A percentile compares a stretch with the other conserved stretches of the same genome.
Conservation (phyloP, 1,284 basidiomycete genomes). For the Xanthoconium separans region DNA sequence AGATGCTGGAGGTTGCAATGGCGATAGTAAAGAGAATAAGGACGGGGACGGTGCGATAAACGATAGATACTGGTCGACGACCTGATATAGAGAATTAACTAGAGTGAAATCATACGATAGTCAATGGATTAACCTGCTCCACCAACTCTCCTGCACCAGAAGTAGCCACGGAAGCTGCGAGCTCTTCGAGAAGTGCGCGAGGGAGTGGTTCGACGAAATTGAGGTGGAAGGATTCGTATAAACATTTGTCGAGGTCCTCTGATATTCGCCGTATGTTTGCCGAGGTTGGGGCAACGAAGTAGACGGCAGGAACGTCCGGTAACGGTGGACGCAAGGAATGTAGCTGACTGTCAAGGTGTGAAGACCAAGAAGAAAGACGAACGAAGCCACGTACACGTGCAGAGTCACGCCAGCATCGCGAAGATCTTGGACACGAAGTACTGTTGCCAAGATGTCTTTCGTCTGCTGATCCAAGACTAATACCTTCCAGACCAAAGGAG, state of each 20-base stretch:
- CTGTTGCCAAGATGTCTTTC: conserved; percentile 95
- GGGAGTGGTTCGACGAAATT: conserved; percentile 95
- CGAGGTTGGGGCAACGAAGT: conserved; percentile 92
- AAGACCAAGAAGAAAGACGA: not conserved
- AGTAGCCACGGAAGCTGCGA: conserved; percentile 85
- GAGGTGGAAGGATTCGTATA: conserved; percentile 94
- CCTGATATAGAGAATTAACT: conserved; percentile 40
- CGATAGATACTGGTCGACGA: conserved; percentile 95
- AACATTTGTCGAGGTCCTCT: conserved; percentile 80
- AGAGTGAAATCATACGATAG: not conserved
- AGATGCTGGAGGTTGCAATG: conserved; percentile 33
- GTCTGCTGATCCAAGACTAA: conserved; percentile 93
- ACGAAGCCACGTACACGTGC: conserved; percentile 75
- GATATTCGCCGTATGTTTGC: conserved; percentile 88
- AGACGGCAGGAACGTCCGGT: conserved; percentile 95
- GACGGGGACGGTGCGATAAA: conserved; percentile 94
- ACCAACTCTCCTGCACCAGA: conserved; percentile 85
- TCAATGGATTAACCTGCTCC: conserved; percentile 56
- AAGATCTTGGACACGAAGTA: conserved; percentile 93
- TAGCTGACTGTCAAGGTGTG: conserved; percentile 66
- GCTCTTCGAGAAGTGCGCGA: conserved; percentile 87
- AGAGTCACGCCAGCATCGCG: conserved; percentile 96
- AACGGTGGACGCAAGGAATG: conserved; percentile 88
- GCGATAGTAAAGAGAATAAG: conserved; percentile 87
- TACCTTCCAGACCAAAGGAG: conserved; percentile 94